These are phyloP conservation scores for Mycena citricolor DNA, from an alignment of 1,284 basidiomycete genomes.

Conservation along the genomic window DNA sequence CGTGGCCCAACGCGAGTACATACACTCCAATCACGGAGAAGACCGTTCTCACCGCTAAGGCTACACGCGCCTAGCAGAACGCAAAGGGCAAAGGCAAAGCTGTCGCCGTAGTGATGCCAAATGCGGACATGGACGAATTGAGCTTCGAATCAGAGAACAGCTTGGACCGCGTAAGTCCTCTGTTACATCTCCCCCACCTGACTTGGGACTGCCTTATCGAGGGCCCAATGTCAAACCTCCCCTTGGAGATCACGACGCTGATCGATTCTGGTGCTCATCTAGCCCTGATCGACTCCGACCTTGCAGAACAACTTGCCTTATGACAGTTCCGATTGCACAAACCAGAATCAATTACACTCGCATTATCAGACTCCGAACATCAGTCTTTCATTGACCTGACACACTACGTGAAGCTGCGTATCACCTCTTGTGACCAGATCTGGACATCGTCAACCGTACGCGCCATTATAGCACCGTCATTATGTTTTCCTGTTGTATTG, in stretches of 20 bases:
- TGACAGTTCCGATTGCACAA: not conserved
- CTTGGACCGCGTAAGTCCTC: not conserved
- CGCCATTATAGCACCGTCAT: slow-evolving; percentile 12
- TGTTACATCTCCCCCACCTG: too few relatives aligned
- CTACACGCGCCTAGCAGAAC: too few relatives aligned
- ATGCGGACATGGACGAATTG: not conserved
- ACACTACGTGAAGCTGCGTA: slow-evolving; percentile 5
- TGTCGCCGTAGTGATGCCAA: slow-evolving; percentile 1
- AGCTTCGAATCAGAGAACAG: slow-evolving; percentile 1
- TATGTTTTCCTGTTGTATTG: slow-evolving; percentile 22
- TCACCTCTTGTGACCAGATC: not conserved
- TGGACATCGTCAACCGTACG: slow-evolving; percentile 8
- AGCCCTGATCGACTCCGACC: not conserved
- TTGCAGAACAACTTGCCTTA: not conserved
- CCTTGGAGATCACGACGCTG: not conserved
- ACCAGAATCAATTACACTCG: not conserved
- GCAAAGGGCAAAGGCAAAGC: too few relatives aligned
- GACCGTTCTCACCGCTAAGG: too few relatives aligned
- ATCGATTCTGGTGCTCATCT: not conserved
- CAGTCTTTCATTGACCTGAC: not conserved
- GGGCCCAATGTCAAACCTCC: not conserved
- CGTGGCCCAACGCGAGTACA: too few relatives aligned
- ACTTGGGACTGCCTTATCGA: not conserved
- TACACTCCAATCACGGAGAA: too few relatives aligned
- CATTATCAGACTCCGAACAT: not conserved